These are phyloP conservation scores for Dictyostelium firmibasis DNA, from an alignment of 78 protist species.

Conservation along the genomic window DNA sequence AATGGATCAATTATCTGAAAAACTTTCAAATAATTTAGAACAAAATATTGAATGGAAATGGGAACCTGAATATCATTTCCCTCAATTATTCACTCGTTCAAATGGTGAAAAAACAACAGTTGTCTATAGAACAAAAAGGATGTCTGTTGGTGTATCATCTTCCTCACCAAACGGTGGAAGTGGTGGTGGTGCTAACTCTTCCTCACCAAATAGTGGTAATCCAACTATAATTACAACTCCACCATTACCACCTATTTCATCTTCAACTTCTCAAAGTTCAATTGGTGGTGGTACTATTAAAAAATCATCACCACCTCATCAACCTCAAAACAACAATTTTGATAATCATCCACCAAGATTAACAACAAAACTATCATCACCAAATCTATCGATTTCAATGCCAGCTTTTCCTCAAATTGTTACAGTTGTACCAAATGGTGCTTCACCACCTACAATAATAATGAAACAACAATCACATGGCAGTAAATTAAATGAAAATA, in stretches of 20 bases:
- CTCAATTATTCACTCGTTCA: constrained; percentile 16
- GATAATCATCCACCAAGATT: background rate
- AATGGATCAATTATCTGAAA: constrained; percentile 13
- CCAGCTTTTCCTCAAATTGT: background rate
- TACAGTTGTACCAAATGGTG: background rate
- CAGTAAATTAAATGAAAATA: background rate
- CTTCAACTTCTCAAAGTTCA: background rate
- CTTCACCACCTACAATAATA: background rate
- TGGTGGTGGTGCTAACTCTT: background rate
- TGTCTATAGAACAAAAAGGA: constrained; percentile 5
- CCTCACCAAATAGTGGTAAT: background rate
- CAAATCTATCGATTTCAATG: background rate
- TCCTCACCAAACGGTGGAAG: background rate
- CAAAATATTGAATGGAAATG: constrained; percentile 55
- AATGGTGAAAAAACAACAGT: constrained; percentile 31
- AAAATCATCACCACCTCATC: background rate
- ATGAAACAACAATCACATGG: background rate
- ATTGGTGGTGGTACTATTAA: background rate
- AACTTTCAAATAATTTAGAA: constrained; percentile 24
- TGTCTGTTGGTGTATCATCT: background rate
- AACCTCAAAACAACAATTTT: background rate
- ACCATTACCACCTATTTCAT: background rate
- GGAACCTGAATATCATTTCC: constrained; percentile 76
- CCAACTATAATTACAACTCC: background rate
- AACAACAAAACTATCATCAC: background rate